Percentiles rank a stretch among this genome's conserved stretches.
phyloP scores from a whole-genome alignment of 805 yeast genomes.

The Zygoascus ofunaensis region DNA sequence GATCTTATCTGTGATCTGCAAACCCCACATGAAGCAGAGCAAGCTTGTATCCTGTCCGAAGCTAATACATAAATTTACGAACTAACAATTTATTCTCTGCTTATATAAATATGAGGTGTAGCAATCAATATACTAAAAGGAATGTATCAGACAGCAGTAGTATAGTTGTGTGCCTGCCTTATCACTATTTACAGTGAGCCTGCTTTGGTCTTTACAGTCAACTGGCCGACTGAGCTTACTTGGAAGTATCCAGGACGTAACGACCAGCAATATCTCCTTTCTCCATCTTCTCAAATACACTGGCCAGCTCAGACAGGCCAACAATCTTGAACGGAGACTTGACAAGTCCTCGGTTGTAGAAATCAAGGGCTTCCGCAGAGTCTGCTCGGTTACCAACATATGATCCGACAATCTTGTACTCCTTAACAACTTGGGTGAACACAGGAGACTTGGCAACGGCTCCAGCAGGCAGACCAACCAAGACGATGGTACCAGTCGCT shows the following conservation, averaged over 20 bases:
- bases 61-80: too few species aligned
- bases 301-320: conserved; percentile 61
- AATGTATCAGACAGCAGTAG: too few species aligned
- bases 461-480: conserved; percentile 73
- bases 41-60: too few species aligned
- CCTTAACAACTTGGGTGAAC: conserved; percentile 63
- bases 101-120: too few species aligned
- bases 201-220: too few species aligned
- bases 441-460: conserved; percentile 64
- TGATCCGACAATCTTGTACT: conserved; percentile 67
- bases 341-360: conserved; percentile 63
- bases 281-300: conserved; percentile 68
- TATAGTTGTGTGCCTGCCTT: too few species aligned
- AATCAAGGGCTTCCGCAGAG: conserved; percentile 70
- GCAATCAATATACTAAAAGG: too few species aligned
- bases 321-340: conserved; percentile 66
- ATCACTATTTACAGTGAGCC: too few species aligned
- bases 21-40: too few species aligned
- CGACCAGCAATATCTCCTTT: conserved; percentile 82
- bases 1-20: too few species aligned
- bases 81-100: too few species aligned
- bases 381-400: conserved; percentile 87
- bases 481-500: conserved; percentile 60
- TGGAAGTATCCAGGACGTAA: conserved; percentile 72
- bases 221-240: conserved; percentile 34